phyloP scores from a whole-genome alignment of 2,329 filamentous ascomycete species.

The Aspergillus aculeatus region DNA sequence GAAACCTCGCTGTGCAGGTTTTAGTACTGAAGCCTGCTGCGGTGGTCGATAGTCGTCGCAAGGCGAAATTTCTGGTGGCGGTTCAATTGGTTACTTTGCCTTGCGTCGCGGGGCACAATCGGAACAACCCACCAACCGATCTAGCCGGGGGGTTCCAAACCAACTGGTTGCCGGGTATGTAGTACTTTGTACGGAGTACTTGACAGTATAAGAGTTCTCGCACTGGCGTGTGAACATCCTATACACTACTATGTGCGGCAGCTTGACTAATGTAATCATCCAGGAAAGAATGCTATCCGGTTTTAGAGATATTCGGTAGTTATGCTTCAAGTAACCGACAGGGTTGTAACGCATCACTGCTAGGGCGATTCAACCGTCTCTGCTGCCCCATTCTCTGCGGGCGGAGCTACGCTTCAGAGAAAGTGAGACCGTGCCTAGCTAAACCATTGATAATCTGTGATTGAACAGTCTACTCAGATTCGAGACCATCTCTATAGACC shows the following conservation, averaged over 20 bases:
- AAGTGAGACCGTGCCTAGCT: background rate
- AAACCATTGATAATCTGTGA: background rate
- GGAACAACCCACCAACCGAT: background rate
- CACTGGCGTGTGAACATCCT: background rate
- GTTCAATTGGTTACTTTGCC: conserved; percentile 1
- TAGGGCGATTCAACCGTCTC: too few species aligned
- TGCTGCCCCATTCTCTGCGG: too few species aligned
- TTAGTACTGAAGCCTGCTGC: background rate
- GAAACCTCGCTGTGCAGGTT: background rate
- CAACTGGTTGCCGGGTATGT: background rate
- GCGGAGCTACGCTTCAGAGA: background rate
- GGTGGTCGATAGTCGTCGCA: background rate
- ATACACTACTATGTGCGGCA: background rate
- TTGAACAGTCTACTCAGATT: background rate
- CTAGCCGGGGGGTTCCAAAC: background rate
- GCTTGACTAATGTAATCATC: background rate
- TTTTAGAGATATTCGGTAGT: background rate
- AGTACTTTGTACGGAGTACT: too few species aligned
- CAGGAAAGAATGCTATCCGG: background rate
- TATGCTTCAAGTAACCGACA: too few species aligned
- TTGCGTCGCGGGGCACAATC: background rate
- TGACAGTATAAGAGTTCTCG: too few species aligned
- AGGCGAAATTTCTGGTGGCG: conserved; percentile 22
- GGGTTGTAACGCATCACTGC: too few species aligned
- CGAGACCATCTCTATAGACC: background rate